Base-by-base conservation (phyloP, 805 yeast species). In the Kodamaea jinghongensis region DNA sequence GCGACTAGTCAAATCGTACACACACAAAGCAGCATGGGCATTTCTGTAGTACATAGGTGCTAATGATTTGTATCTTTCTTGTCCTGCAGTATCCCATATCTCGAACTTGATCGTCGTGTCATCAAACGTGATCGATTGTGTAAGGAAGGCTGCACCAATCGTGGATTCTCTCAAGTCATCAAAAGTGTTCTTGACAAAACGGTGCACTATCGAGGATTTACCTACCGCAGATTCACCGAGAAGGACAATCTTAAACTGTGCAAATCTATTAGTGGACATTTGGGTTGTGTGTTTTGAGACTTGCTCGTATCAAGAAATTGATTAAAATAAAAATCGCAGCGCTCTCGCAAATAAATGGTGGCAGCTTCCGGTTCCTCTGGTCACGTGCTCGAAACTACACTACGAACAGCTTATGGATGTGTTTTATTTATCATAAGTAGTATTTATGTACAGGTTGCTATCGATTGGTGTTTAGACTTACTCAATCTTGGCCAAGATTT, bases 401-500 rank as follows among this genome's bases (percentile, higher is more conserved):
- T n/a, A n/a, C n/a, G n/a, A n/a, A n/a, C n/a, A n/a, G n/a, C n/a
- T n/a, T n/a, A n/a, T n/a, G n/a, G n/a, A n/a, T n/a, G n/a, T n/a
- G n/a, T n/a, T n/a, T n/a, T n/a, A n/a, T n/a, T n/a, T n/a, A n/a
- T n/a, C n/a, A n/a, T n/a, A n/a, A n/a, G n/a, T n/a, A n/a, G n/a
- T n/a, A n/a, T n/a, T n/a, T n/a, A n/a, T n/a, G n/a, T n/a, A n/a
- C n/a, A n/a, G n/a, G n/a, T n/a, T n/a, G n/a, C n/a, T n/a, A n/a
- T n/a, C n/a, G n/a, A n/a, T n/a, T n/a, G n/a, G n/a, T n/a, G n/a
- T n/a, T n/a, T n/a, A n/a, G n/a, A 20, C 33, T 34, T 42, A 37
- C 36, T 81, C 81, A 58, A 93, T 80, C 75, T 88, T 91, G 58
- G 98, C 99, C 58, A 93, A 78, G 64, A 91, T 86, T 70, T 91